Conservation (phyloP, 2,329 filamentous ascomycete genomes). For the Sclerotiophoma versabilis region DNA sequence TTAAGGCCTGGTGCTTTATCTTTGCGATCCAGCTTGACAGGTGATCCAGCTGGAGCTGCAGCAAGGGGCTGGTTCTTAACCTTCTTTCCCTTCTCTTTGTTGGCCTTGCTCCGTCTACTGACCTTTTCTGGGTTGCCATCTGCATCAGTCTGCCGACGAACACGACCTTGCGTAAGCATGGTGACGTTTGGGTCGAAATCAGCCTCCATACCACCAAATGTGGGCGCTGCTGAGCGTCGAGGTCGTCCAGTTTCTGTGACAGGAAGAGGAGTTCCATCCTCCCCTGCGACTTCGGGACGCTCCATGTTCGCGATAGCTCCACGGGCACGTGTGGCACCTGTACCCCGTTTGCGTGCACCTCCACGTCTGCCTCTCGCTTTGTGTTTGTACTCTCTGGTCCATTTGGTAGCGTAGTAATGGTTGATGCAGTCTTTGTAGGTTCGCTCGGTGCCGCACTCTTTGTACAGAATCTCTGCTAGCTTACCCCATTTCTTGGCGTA, state of each 20-base stretch:
- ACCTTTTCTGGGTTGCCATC: conserved; percentile 44
- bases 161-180: conserved; percentile 45
- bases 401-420: conserved; percentile 84
- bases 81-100: conserved; percentile 52
- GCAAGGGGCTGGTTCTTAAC: conserved; percentile 52
- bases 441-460: conserved; percentile 59
- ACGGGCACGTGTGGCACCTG: conserved; percentile 56
- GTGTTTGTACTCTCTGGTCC: conserved; percentile 77
- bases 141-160: conserved; percentile 41
- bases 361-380: conserved; percentile 60
- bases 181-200: conserved; percentile 63
- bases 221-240: conserved; percentile 68
- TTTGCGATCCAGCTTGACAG: conserved; percentile 45
- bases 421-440: conserved; percentile 83
- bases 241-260: conserved; percentile 59
- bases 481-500: conserved; percentile 83
- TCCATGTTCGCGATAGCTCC: conserved; percentile 64
- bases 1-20: conserved; percentile 42
- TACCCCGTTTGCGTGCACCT: conserved; percentile 39
- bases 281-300: conserved; percentile 48
- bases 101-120: conserved; percentile 53
- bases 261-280: conserved; percentile 48
- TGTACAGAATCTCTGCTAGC: conserved; percentile 69
- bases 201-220: conserved; percentile 70
- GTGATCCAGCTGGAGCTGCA: conserved; percentile 46